Base-by-base conservation (phyloP, 495 filamentous ascomycete genomes). In the Podospora pseudoanserina region DNA sequence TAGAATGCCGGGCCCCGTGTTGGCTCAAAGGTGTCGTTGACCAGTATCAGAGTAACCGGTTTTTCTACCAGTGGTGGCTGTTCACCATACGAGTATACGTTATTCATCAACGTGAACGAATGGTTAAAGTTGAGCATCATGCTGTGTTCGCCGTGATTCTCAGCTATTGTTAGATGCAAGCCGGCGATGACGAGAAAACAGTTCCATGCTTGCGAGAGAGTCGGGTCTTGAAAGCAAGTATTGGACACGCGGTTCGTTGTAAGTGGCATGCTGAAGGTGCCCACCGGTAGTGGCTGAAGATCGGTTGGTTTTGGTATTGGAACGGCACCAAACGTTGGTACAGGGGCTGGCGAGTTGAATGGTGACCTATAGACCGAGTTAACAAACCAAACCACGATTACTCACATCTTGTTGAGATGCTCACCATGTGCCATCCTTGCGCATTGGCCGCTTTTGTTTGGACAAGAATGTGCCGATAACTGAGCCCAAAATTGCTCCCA, bases 1-100 rank as follows among this genome's bases (percentile, higher is more conserved):
- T 89, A 91, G 77, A 87, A 91, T 5, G 92, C 92, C 2, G 92
- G 90, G 3, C 93, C 93, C 66, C 87, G 80, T 44, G 76, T 75
- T 20, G 82, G 75, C 68, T 90, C 86, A 59, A 82, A 76, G 2
- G 76, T 83, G 76, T 96, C 92, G 61, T 80, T 81, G 60, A 92
- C 90, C 27, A 92, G 80, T 16, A 79, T 79, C 32, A 96, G 74
- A 4, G 77, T 73, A 69, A 86, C 76, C 3, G 82, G 79, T 18
- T 76, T 70, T 1, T 76, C 69, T 20, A 92, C 75, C 34, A 80
- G 72, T 0, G 92, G 92, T 7, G 88, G 83, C 71, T 96, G 93
- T 44, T 91, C 81, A 4, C 93, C 93, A 74, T 93, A 96, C 1
- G 80, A 80, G 69, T 85, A 88, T 60, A 72, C 73, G 56, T 81